Conservation (phyloP, 2,329 filamentous ascomycete genomes). For the Corniculantispora saksenae region DNA sequence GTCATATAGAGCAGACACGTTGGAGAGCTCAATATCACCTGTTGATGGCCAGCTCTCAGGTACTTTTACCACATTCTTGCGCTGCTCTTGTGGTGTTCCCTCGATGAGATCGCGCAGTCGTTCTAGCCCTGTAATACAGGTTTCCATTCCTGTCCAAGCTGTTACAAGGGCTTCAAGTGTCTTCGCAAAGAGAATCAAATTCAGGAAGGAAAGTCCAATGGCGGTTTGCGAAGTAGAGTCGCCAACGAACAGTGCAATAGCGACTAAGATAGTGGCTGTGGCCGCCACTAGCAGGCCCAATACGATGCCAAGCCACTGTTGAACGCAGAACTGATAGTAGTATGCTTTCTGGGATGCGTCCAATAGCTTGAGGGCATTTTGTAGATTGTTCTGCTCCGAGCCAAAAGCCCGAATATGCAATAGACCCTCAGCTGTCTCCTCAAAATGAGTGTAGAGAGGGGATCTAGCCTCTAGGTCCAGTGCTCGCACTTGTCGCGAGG, state of each 20-base stretch:
- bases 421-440: slow-evolving; percentile 46
- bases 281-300: neutral
- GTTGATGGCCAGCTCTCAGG: neutral
- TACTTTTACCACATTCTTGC: neutral
- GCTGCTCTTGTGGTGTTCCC: neutral
- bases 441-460: slow-evolving; percentile 35
- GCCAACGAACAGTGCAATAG: neutral
- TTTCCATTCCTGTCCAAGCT: neutral
- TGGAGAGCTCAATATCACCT: neutral
- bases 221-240: neutral
- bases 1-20: neutral
- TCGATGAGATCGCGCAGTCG: neutral
- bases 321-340: slow-evolving; percentile 54
- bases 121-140: neutral
- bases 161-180: neutral
- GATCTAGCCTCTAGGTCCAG: slow-evolving; percentile 37
- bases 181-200: neutral
- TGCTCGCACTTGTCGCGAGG: slow-evolving; percentile 33
- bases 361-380: slow-evolving; percentile 35
- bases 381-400: slow-evolving; percentile 38
- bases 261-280: neutral
- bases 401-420: slow-evolving; percentile 52
- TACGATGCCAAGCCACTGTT: slow-evolving; percentile 47
- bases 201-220: neutral
- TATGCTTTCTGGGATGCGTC: slow-evolving; percentile 53